Conservation (phyloP, 164 flowering plant genomes). For the Warburgia ugandensis region DNA sequence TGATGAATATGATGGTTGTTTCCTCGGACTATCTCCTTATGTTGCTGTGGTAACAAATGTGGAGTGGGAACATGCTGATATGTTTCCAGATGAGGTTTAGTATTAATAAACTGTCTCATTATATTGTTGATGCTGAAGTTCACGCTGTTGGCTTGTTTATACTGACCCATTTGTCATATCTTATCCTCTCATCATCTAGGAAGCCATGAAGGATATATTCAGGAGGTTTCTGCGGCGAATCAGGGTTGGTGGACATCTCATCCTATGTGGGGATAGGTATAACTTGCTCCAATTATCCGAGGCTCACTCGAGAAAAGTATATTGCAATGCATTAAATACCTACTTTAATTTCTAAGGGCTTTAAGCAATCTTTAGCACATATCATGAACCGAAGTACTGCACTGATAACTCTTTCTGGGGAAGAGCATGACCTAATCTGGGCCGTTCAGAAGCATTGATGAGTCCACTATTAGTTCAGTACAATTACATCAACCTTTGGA, state of each 20-base stretch:
- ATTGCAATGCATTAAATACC: too few relatives aligned
- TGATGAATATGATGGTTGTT: conserved; percentile 47
- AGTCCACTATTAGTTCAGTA: too few relatives aligned
- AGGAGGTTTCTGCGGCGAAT: conserved; percentile 30
- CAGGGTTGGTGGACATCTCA: conserved; percentile 33
- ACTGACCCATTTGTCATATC: not conserved
- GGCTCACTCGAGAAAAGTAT: too few relatives aligned
- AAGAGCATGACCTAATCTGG: too few relatives aligned
- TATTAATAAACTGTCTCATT: not conserved
- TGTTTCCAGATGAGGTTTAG: conserved; percentile 36
- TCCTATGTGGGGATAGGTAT: conserved; percentile 45
- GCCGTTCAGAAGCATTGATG: too few relatives aligned
- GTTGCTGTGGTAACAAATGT: conserved; percentile 39
- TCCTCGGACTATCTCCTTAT: conserved; percentile 33
- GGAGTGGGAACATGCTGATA: conserved; percentile 53
- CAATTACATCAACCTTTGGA: too few relatives aligned
- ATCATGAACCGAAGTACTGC: too few relatives aligned
- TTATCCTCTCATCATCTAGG: conserved; percentile 15
- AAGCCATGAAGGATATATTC: conserved; percentile 26
- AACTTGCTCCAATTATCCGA: not conserved
- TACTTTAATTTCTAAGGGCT: too few relatives aligned
- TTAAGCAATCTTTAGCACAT: too few relatives aligned
- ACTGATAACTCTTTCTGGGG: too few relatives aligned
- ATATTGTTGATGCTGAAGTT: not conserved
- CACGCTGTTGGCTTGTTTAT: not conserved